Evolutionary conservation across 2,329 filamentous ascomycete genomes (phyloP), one percentile per base, ranked within the genome.

Genomic region (Phaeoacremonium minimum): DNA sequence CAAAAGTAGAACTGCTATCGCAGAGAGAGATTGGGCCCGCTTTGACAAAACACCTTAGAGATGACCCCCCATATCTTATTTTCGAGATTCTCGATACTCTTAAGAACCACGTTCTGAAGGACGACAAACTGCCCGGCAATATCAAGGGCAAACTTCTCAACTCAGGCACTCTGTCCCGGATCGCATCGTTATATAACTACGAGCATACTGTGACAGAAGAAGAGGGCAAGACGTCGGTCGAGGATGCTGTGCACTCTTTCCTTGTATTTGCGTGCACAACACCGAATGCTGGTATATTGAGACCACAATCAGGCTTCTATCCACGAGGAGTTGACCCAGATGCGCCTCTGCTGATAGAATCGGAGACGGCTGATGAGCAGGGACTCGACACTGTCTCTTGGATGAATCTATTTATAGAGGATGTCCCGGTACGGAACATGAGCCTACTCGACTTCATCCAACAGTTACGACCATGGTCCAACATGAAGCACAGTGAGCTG

Each of bases 251-350:
- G 1, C 88, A 96, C 46, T 74, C 80, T 2, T 87, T 97, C 46
- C 66, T 98, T 31, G 61, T 83, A 33, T 69, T 79, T 22, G 73
- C 85, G 4, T 96, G 89, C 60, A 94, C 87, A 2, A 82, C 77
- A 29, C 67, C 81, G 1, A 73, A 71, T 4, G 79, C 83, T 33
- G 93, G 91, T 12, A 74, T 94, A 3, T 65, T 95, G 35, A 76
- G 89, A 36, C 75, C 81, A 4, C 83, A 87, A 40, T 80, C 78
- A 22, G 90, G 89, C n/a, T 86, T 88, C 60, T 97, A 97, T 58
- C 87, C 89, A 6, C 78, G 82, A 28, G 76, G 77, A 11, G 66
- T 73, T 32, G 79, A 85, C 41, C 70, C 79, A 3, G 77, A 84
- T 36, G 65, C 71, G 15, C 58, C 68, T 19, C 46, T 52, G 11